These are phyloP conservation scores for Nymphaea thermarum DNA, from an alignment of 164 flowering plant species.

Conservation along the genomic window DNA sequence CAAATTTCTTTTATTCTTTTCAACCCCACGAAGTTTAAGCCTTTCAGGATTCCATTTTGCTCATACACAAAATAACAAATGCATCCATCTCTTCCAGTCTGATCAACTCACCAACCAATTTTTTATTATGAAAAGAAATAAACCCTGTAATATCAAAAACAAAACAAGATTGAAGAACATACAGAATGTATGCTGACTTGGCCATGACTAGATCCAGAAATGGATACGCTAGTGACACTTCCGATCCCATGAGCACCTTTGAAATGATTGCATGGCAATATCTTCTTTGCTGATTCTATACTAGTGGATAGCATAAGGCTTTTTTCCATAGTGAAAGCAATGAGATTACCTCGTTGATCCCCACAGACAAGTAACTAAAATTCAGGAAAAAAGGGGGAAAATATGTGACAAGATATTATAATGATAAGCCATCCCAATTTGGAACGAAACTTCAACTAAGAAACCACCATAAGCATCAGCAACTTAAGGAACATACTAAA, in stretches of 20 bases:
- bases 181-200: conserved; percentile 69
- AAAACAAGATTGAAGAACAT: conserved; percentile 13
- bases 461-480: too few relatives aligned
- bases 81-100: conserved; percentile 99
- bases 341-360: conserved; percentile 87
- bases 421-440: neutral
- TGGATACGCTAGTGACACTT: conserved; percentile 54
- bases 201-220: conserved; percentile 19
- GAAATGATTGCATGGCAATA: conserved; percentile 49
- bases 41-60: conserved; percentile 10
- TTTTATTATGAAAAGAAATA: neutral
- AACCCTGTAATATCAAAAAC: neutral
- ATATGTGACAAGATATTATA: neutral
- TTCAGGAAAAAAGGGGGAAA: neutral
- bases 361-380: conserved; percentile 79
- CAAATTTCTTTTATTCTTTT: conserved; percentile 87
- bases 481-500: too few relatives aligned
- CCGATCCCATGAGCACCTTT: conserved; percentile 99
- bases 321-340: conserved; percentile 50
- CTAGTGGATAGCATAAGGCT: conserved; percentile 15
- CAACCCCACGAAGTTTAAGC: conserved; percentile 75
- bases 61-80: conserved; percentile 67
- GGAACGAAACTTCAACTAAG: too few relatives aligned
- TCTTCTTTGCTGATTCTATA: conserved; percentile 22
- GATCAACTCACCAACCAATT: conserved; percentile 4